A percentile compares a stretch with the other conserved stretches of the same genome.
Evolutionary conservation across 306 rosid genomes (phyloP).

Genomic region (Rosa persica): DNA sequence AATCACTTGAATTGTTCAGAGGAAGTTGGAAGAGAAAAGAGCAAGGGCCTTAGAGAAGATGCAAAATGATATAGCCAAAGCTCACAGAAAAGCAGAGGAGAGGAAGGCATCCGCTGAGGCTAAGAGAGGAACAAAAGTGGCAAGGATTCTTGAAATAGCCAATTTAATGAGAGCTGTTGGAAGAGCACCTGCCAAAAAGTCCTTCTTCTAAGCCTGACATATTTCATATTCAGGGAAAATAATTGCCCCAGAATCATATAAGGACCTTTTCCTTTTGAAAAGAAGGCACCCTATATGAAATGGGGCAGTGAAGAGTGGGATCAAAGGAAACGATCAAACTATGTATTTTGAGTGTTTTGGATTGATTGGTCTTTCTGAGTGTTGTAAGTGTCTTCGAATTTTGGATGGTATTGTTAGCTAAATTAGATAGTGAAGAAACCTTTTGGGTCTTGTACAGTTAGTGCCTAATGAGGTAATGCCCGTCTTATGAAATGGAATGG

Average conservation of each 20-base stretch:
- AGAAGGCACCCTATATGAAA: constrained; percentile 29
- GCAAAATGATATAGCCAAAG: constrained; percentile 82
- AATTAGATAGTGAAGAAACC: constrained; percentile 22
- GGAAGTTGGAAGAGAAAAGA: constrained; percentile 89
- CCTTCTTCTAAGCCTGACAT: constrained; percentile 55
- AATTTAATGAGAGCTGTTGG: constrained; percentile 91
- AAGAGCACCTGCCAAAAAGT: constrained; percentile 79
- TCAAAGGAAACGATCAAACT: constrained; percentile 20
- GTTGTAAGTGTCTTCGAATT: constrained; percentile 36
- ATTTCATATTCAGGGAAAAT: not conserved
- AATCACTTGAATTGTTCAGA: constrained; percentile 47
- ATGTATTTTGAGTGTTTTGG: constrained; percentile 30
- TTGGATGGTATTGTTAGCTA: constrained; percentile 15
- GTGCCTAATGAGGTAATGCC: not conserved
- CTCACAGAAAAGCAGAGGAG: constrained; percentile 83
- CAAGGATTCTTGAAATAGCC: constrained; percentile 71
- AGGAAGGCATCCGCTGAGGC: constrained; percentile 89
- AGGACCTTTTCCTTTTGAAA: constrained; percentile 39
- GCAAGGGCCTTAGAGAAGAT: constrained; percentile 88
- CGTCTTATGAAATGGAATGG: constrained; percentile 9
- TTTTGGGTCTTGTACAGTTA: constrained; percentile 35
- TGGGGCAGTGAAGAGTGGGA: constrained; percentile 32
- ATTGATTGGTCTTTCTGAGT: constrained; percentile 32
- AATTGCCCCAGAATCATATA: constrained; percentile 22
- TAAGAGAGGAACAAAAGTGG: constrained; percentile 87